Evolutionary conservation across 768 basidiomycete genomes (phyloP).

Genomic region (Lactarius quietus): DNA sequence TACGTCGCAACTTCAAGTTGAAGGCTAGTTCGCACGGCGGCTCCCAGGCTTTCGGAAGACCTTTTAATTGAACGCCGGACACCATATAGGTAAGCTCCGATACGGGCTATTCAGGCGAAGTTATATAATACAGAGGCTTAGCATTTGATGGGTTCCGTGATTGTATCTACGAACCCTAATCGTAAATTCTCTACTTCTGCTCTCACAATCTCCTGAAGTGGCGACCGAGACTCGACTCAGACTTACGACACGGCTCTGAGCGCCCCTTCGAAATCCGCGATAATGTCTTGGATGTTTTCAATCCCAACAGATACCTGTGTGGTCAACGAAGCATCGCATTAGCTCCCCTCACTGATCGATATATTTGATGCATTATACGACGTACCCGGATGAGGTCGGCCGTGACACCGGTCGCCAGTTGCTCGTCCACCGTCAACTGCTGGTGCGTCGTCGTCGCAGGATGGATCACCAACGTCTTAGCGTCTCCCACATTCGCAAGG

Average conservation of each 20-base stretch:
- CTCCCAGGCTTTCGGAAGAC: too few species aligned
- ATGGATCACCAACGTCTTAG: conserved; percentile 77
- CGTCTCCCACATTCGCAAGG: conserved; percentile 71
- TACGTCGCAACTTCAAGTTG: too few species aligned
- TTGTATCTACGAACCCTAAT: neutral
- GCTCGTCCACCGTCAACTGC: conserved; percentile 61
- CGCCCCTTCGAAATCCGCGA: conserved; percentile 41
- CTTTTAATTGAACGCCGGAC: too few species aligned
- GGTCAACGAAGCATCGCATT: neutral
- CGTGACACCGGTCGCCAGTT: conserved; percentile 60
- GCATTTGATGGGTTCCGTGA: neutral
- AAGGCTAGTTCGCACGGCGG: too few species aligned
- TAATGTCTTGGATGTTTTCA: conserved; percentile 42
- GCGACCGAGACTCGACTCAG: neutral
- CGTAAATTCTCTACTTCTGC: neutral
- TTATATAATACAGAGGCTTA: neutral
- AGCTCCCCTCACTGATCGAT: neutral
- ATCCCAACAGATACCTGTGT: conserved; percentile 41
- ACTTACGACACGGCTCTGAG: conserved; percentile 31
- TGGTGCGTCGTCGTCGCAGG: conserved; percentile 76
- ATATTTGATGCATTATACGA: conserved; percentile 26
- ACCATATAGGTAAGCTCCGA: too few species aligned
- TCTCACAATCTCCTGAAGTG: neutral
- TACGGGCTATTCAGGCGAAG: too few species aligned
- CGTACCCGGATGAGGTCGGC: conserved; percentile 70